Evolutionary conservation across 1,139 yeast genomes (phyloP).

Genomic region (Saccharomycopsis hybrid): DNA sequence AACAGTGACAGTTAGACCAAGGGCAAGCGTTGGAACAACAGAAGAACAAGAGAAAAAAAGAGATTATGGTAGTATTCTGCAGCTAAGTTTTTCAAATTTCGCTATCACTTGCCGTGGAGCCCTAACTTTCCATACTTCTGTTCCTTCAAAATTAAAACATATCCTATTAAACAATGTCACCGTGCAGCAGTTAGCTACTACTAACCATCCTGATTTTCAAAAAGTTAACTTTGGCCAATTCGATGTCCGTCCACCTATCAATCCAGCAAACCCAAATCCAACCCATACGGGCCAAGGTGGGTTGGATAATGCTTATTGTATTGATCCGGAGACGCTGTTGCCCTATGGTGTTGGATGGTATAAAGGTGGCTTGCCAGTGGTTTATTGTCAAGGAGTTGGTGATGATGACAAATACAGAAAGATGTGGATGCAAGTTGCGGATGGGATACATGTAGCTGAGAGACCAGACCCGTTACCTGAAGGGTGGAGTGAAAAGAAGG

Average conservation of each 20-base stretch:
- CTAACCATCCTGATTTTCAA: too few species aligned
- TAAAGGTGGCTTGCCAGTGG: conserved; percentile 10
- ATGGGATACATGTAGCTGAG: too few species aligned
- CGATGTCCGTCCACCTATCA: conserved; percentile 16
- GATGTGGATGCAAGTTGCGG: not conserved
- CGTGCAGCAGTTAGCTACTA: conserved; percentile 1
- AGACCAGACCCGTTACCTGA: conserved; percentile 7
- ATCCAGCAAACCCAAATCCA: conserved; percentile 12
- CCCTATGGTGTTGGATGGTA: conserved; percentile 14
- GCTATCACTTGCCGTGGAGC: conserved; percentile 1
- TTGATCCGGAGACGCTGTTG: conserved; percentile 7
- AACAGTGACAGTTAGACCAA: conserved; percentile 5
- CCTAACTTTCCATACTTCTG: conserved; percentile 3
- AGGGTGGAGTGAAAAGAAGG: conserved; percentile 5
- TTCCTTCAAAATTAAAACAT: not conserved
- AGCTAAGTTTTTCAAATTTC: conserved; percentile 4
- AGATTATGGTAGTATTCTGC: conserved; percentile 1
- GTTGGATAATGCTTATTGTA: conserved; percentile 15
- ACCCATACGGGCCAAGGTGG: too few species aligned
- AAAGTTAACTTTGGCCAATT: too few species aligned
- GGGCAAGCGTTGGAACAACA: not conserved
- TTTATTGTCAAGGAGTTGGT: conserved; percentile 1
- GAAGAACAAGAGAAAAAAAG: too few species aligned
- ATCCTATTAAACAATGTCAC: conserved; percentile 5
- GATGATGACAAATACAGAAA: too few species aligned